phyloP scores from a whole-genome alignment of 2,329 filamentous ascomycete species.

The Verticillium nubilum region DNA sequence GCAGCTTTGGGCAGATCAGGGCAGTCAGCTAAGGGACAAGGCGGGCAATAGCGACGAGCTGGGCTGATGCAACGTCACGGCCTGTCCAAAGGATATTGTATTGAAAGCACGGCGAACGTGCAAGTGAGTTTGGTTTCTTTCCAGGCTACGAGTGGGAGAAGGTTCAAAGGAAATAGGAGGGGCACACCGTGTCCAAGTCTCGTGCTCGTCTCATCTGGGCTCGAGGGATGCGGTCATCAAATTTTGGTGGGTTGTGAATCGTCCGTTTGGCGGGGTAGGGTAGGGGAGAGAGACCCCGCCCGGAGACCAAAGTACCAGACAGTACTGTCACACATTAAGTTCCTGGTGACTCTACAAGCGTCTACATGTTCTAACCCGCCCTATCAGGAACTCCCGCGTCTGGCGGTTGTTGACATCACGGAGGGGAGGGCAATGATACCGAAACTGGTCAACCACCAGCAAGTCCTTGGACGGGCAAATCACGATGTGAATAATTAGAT shows the following conservation, averaged over 20 bases:
- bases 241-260: slow-evolving; percentile 14
- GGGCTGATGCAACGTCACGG: not conserved
- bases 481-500: too few relatives aligned
- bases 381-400: not conserved
- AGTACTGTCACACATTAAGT: not conserved
- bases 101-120: slow-evolving; percentile 2
- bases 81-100: not conserved
- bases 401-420: not conserved
- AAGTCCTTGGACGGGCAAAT: too few relatives aligned
- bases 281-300: not conserved
- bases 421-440: not conserved
- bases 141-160: slow-evolving; percentile 1
- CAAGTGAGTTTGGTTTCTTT: slow-evolving; percentile 7
- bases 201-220: not conserved
- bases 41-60: not conserved
- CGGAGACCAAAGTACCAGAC: not conserved
- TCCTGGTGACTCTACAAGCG: not conserved
- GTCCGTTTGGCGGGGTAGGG: slow-evolving; percentile 13
- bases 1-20: not conserved
- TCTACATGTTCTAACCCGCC: not conserved
- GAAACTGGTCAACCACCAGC: too few relatives aligned
- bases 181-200: not conserved
- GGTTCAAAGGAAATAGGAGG: slow-evolving; percentile 2
- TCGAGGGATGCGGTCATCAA: slow-evolving; percentile 10
- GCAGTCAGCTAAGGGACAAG: not conserved